A percentile compares a stretch with the other conserved stretches of the same genome.
These are phyloP conservation scores for Colletotrichum tamarilloi DNA, from an alignment of 2,329 filamentous ascomycete species.

Conservation along the genomic window DNA sequence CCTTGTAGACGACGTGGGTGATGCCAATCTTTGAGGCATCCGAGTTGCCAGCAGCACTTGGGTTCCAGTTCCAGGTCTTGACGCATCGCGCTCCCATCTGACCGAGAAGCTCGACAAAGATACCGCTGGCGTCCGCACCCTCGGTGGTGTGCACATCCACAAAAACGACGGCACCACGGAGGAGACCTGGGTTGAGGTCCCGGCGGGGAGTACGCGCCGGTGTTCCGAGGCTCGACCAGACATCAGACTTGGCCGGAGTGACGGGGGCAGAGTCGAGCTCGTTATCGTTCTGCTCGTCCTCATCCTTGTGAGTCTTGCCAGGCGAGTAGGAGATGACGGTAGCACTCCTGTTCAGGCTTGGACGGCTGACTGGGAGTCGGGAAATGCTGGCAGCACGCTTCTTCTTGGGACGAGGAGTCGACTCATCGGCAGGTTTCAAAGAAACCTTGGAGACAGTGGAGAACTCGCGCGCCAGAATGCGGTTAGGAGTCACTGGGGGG, in stretches of 20 bases:
- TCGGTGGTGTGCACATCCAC: conserved; percentile 88
- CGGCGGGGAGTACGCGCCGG: conserved; percentile 67
- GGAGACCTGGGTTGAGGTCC: conserved; percentile 63
- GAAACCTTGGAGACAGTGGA: conserved; percentile 84
- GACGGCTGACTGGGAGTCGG: conserved; percentile 56
- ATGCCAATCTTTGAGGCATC: conserved; percentile 72
- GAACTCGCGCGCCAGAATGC: conserved; percentile 64
- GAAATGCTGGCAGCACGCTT: conserved; percentile 64
- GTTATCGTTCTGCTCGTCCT: conserved; percentile 40
- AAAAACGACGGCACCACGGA: conserved; percentile 80
- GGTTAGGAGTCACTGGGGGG: conserved; percentile 67
- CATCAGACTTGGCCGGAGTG: conserved; percentile 61
- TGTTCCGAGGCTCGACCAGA: conserved; percentile 66
- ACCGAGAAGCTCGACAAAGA: conserved; percentile 82
- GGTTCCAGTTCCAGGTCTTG: conserved; percentile 81
- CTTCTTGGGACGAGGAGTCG: conserved; percentile 60
- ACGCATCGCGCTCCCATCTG: conserved; percentile 87
- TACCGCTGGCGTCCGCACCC: conserved; percentile 81
- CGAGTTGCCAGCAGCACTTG: conserved; percentile 48
- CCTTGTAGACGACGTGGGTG: conserved; percentile 92
- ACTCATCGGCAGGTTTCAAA: conserved; percentile 74
- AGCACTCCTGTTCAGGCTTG: conserved; percentile 58
- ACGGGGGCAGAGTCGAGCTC: conserved; percentile 48
- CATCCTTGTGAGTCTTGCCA: conserved; percentile 52
- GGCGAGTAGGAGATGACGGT: conserved; percentile 67